Evolutionary conservation across 306 rosid species (phyloP).

Genomic region (Lotus japonicus): DNA sequence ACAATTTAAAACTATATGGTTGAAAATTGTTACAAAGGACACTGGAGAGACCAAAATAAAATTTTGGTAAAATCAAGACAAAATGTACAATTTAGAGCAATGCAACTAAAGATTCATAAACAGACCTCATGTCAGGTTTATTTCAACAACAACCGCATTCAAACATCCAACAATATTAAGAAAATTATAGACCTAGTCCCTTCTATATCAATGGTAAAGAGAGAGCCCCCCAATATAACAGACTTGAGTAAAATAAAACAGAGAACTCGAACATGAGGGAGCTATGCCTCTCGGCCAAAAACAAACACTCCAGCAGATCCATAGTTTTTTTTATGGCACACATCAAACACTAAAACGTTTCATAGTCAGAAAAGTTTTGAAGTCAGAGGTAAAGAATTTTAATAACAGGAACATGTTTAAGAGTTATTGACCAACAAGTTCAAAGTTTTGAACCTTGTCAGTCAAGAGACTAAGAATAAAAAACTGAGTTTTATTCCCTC

Average conservation of each 20-base stretch:
- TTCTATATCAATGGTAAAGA: not conserved
- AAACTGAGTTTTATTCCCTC: not conserved
- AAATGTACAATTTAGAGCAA: not conserved
- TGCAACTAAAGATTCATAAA: too few species aligned
- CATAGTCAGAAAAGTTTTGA: not conserved
- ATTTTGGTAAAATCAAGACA: not conserved
- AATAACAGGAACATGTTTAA: not conserved
- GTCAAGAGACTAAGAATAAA: not conserved
- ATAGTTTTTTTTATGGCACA: not conserved
- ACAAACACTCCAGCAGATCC: not conserved
- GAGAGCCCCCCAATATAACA: not conserved
- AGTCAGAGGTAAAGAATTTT: not conserved
- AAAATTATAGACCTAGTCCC: not conserved
- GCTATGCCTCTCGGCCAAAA: not conserved
- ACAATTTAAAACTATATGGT: not conserved
- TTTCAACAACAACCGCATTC: constrained; percentile 3
- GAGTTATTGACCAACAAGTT: not conserved
- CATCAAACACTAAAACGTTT: not conserved
- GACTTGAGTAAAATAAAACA: not conserved
- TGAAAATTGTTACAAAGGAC: not conserved
- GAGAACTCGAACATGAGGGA: not conserved
- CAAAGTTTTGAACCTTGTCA: not conserved
- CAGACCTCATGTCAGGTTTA: too few species aligned
- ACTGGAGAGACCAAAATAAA: not conserved
- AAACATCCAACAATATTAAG: not conserved